phyloP scores from a whole-genome alignment of 2,329 filamentous ascomycete species.

The Chrysoporthe cubensis region DNA sequence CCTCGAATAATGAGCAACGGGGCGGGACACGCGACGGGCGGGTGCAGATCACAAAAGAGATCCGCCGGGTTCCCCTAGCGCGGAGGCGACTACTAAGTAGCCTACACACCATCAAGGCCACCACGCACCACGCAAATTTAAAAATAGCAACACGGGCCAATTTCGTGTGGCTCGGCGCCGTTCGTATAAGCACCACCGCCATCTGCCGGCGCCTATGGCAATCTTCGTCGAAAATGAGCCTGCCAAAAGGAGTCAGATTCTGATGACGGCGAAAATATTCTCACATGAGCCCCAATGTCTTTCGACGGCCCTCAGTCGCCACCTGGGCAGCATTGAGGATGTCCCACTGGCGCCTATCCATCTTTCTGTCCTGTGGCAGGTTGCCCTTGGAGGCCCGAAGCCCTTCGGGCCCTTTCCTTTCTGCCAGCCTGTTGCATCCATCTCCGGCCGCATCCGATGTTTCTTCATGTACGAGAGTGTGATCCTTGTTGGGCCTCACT shows the following conservation, averaged over 20 bases:
- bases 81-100: not conserved
- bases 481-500: not conserved
- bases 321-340: too few relatives aligned
- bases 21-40: constrained; percentile 6
- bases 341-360: too few relatives aligned
- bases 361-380: not conserved
- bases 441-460: not conserved
- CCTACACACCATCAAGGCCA: not conserved
- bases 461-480: not conserved
- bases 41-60: not conserved
- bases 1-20: not conserved
- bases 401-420: not conserved
- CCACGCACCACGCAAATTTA: not conserved
- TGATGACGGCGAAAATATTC: too few relatives aligned
- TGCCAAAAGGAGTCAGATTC: not conserved
- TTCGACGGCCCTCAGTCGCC: too few relatives aligned
- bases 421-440: not conserved
- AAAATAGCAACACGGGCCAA: constrained; percentile 6
- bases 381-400: not conserved
- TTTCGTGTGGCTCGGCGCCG: constrained; percentile 2
- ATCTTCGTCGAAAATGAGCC: not conserved
- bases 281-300: too few relatives aligned
- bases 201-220: constrained; percentile 1
- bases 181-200: not conserved
- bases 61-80: constrained; percentile 8